Evolutionary conservation across 2,329 filamentous ascomycete genomes (phyloP).

Genomic region (Neopestalotiopsis sp.): DNA sequence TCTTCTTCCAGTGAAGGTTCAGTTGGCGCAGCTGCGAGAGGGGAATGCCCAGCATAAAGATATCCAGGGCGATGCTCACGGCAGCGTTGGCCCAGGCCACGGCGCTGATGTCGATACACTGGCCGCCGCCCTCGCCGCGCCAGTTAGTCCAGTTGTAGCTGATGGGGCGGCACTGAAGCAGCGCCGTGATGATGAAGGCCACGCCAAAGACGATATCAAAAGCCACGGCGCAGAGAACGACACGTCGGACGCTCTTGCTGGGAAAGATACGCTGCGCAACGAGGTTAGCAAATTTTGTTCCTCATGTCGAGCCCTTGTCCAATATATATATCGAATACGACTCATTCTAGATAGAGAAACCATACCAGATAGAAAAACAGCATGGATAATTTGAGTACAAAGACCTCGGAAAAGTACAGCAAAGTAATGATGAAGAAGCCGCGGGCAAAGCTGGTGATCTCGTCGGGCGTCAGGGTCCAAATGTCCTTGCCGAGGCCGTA

Average conservation of each 20-base stretch:
- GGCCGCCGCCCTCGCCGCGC: constrained; percentile 39
- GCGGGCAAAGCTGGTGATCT: constrained; percentile 30
- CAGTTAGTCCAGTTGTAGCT: constrained; percentile 43
- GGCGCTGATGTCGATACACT: constrained; percentile 34
- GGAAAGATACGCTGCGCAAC: constrained; percentile 38
- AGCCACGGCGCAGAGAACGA: constrained; percentile 22
- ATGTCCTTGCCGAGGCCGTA: constrained; percentile 33
- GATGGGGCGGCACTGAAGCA: constrained; percentile 41
- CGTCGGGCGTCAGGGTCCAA: constrained; percentile 31
- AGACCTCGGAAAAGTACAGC: constrained; percentile 28
- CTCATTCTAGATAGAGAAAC: not conserved
- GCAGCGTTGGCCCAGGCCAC: constrained; percentile 42
- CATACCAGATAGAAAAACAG: constrained; percentile 40
- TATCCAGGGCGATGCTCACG: constrained; percentile 47
- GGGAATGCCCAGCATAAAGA: constrained; percentile 47
- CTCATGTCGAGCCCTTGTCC: not conserved
- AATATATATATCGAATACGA: not conserved
- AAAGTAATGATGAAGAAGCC: constrained; percentile 31
- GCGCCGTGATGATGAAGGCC: constrained; percentile 28
- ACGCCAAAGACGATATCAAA: constrained; percentile 32
- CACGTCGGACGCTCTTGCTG: constrained; percentile 20
- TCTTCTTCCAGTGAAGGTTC: constrained; percentile 51
- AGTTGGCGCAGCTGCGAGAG: constrained; percentile 47
- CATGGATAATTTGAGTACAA: constrained; percentile 41
- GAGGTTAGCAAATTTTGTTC: not conserved